These are phyloP conservation scores for Aureobasidium sp. DNA, from an alignment of 2,329 filamentous ascomycete species.

Conservation along the genomic window DNA sequence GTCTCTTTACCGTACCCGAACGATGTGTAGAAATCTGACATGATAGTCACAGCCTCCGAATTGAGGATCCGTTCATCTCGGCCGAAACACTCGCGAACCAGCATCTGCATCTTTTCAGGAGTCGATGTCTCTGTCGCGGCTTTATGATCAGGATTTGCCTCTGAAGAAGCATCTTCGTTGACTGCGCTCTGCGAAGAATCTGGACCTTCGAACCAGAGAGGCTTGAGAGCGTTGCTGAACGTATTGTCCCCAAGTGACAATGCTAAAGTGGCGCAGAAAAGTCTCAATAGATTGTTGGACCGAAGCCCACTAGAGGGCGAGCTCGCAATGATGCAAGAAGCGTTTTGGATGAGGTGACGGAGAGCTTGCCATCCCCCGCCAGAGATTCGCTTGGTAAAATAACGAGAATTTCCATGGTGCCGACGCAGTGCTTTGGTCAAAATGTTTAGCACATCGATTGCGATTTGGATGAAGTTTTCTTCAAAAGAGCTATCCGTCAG, in stretches of 20 bases:
- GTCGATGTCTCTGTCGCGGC: neutral
- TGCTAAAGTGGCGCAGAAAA: conserved; percentile 58
- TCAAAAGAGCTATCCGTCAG: neutral
- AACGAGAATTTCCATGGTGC: conserved; percentile 79
- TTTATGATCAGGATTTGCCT: no score
- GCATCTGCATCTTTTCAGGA: neutral
- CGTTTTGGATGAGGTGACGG: conserved; percentile 53
- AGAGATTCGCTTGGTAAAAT: conserved; percentile 70
- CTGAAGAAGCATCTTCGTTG: neutral
- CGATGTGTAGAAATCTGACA: neutral
- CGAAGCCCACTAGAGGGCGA: neutral
- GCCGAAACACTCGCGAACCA: neutral
- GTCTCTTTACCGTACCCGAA: no score
- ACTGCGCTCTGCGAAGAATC: neutral
- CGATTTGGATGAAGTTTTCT: neutral
- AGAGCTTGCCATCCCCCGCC: conserved; percentile 71
- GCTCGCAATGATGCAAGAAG: neutral
- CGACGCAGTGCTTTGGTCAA: conserved; percentile 66
- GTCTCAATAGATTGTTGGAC: neutral
- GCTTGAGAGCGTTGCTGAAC: neutral
- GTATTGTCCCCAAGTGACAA: conserved; percentile 68
- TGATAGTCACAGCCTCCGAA: neutral
- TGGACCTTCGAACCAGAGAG: neutral
- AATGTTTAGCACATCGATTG: conserved; percentile 51
- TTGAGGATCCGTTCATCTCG: neutral